Evolutionary conservation across 2,329 filamentous ascomycete species (phyloP).

Genomic region (Paraphoma chrysanthemicola): DNA sequence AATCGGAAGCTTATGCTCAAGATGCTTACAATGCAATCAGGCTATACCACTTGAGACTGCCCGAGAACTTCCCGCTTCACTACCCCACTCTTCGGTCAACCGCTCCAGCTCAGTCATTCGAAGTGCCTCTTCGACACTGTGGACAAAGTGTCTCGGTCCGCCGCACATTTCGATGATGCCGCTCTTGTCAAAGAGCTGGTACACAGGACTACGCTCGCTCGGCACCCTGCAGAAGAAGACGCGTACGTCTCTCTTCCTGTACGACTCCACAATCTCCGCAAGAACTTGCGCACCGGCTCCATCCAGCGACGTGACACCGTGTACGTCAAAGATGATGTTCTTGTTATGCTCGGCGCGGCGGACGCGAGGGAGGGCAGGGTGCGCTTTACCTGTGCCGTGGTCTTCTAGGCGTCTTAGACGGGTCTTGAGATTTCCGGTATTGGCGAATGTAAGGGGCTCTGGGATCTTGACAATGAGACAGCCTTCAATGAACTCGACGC

Average conservation of each 20-base stretch:
- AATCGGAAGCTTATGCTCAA: neutral
- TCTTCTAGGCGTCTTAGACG: constrained; percentile 83
- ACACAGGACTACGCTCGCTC: constrained; percentile 63
- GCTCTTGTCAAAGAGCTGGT: constrained; percentile 74
- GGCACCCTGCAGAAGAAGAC: constrained; percentile 75
- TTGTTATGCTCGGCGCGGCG: constrained; percentile 80
- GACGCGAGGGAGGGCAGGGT: constrained; percentile 85
- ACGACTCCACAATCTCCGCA: constrained; percentile 83
- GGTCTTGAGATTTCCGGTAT: constrained; percentile 89
- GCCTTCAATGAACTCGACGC: constrained; percentile 87
- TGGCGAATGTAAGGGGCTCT: constrained; percentile 94
- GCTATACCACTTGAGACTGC: constrained; percentile 11
- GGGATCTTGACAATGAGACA: constrained; percentile 97
- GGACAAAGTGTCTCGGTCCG: constrained; percentile 78
- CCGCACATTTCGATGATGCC: constrained; percentile 87
- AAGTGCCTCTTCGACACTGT: constrained; percentile 83
- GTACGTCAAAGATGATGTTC: constrained; percentile 96
- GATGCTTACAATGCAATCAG: neutral
- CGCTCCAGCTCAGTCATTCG: constrained; percentile 78
- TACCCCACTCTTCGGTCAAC: constrained; percentile 46
- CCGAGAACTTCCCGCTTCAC: constrained; percentile 32
- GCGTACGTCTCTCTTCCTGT: constrained; percentile 76
- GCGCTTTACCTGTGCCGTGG: constrained; percentile 84
- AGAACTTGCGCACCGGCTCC: constrained; percentile 93
- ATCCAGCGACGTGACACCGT: constrained; percentile 94